Evolutionary conservation across 805 yeast genomes (phyloP).

Genomic region (Zygotorulaspora danielsina): DNA sequence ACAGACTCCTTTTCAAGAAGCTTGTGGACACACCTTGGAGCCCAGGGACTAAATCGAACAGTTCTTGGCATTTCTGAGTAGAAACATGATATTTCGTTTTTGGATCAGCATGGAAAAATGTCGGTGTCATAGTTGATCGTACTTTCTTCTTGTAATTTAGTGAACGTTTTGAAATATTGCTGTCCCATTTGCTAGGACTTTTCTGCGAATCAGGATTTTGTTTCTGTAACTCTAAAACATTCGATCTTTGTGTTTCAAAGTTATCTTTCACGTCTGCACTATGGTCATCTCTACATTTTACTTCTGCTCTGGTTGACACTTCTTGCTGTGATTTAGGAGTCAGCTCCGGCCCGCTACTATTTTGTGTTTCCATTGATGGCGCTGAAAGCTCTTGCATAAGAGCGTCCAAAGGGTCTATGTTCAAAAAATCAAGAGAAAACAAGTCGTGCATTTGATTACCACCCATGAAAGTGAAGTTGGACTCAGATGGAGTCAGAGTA

Average conservation of each 20-base stretch:
- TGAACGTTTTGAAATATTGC: conserved; percentile 1
- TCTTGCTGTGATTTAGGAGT: conserved; percentile 5
- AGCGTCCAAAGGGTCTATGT: conserved; percentile 22
- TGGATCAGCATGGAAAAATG: conserved; percentile 24
- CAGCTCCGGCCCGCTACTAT: conserved; percentile 2
- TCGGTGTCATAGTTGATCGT: conserved; percentile 17
- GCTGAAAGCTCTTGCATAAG: conserved; percentile 22
- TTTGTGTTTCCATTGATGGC: conserved; percentile 8
- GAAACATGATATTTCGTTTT: conserved; percentile 19
- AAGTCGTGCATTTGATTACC: conserved; percentile 14
- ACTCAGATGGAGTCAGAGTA: not conserved
- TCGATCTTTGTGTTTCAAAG: conserved; percentile 19
- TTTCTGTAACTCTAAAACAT: conserved; percentile 18
- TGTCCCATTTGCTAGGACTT: not conserved
- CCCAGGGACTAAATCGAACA: conserved; percentile 21
- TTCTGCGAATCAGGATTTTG: conserved; percentile 6
- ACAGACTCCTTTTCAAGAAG: conserved; percentile 20
- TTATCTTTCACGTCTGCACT: conserved; percentile 19
- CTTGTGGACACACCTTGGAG: conserved; percentile 14
- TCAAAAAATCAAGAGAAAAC: conserved; percentile 20
- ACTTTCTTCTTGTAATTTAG: conserved; percentile 13
- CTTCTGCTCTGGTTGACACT: conserved; percentile 4
- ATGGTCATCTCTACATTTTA: conserved; percentile 13
- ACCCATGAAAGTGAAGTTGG: not conserved
- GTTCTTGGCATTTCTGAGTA: conserved; percentile 11